phyloP scores from a whole-genome alignment of 768 basidiomycete genomes.

The Lactarius psammicola region DNA sequence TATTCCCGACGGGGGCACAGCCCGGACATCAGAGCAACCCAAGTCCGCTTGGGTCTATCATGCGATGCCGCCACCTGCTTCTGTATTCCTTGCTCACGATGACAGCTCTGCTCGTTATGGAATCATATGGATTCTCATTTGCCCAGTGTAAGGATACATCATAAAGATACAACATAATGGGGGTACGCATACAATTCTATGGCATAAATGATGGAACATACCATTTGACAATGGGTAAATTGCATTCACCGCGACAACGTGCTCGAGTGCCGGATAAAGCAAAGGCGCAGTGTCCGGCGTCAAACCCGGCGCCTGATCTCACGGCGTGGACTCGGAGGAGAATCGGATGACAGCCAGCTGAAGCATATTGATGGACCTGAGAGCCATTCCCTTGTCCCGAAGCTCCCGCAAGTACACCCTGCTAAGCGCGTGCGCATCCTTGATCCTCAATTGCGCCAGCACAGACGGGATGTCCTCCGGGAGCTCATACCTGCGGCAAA shows the following conservation, averaged over 20 bases:
- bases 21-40: too few species aligned
- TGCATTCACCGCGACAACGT: neutral
- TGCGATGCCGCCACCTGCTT: too few species aligned
- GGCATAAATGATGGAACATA: neutral
- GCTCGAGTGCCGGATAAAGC: neutral
- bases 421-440: conserved; percentile 16
- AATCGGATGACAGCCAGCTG: conserved; percentile 17
- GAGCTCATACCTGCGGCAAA: conserved; percentile 18
- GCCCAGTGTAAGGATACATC: conserved; percentile 9
- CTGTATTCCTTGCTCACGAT: neutral
- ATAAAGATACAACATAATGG: conserved; percentile 14
- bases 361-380: conserved; percentile 18
- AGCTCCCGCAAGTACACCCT: conserved; percentile 18
- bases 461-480: conserved; percentile 12
- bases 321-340: conserved; percentile 21
- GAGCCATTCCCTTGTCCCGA: conserved; percentile 2
- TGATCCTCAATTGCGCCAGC: conserved; percentile 14
- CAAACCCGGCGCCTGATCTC: neutral
- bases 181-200: neutral
- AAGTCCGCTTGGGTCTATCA: too few species aligned
- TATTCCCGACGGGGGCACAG: neutral
- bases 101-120: neutral
- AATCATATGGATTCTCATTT: neutral
- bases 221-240: neutral
- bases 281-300: neutral